Evolutionary conservation across 2,329 filamentous ascomycete genomes (phyloP).

Genomic region (Talaromyces marneffei): DNA sequence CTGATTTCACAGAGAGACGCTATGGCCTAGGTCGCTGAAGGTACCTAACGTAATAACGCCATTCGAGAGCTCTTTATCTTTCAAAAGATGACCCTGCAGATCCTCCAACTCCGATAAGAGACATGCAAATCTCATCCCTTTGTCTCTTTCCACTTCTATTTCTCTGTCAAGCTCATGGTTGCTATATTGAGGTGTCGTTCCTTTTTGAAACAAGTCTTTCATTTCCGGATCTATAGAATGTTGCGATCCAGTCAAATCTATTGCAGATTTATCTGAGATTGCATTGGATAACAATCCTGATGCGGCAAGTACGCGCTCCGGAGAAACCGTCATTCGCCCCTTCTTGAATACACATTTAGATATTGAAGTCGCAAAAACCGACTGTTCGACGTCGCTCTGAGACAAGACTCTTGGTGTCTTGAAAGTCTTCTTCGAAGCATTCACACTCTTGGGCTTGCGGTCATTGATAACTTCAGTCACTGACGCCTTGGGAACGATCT

Average conservation of each 20-base stretch:
- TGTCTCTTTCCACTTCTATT: constrained; percentile 3
- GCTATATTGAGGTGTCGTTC: not conserved
- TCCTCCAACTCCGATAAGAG: constrained; percentile 11
- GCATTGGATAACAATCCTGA: constrained; percentile 7
- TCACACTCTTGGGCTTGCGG: not conserved
- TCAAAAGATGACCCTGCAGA: constrained; percentile 6
- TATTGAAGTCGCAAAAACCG: constrained; percentile 10
- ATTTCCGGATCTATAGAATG: not conserved
- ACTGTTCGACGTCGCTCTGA: not conserved
- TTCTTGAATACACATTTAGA: constrained; percentile 17
- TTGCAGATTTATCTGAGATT: not conserved
- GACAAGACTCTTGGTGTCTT: not conserved
- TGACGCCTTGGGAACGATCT: constrained; percentile 8
- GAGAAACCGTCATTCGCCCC: constrained; percentile 21
- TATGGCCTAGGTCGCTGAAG: constrained; percentile 8
- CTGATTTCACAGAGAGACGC: not conserved
- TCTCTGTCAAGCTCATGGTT: not conserved
- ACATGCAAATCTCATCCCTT: constrained; percentile 5
- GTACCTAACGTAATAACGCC: constrained; percentile 9
- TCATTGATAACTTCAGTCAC: not conserved
- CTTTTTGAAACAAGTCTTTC: not conserved
- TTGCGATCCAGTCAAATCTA: not conserved
- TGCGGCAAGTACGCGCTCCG: constrained; percentile 8
- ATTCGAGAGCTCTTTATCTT: constrained; percentile 6
- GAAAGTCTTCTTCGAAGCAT: not conserved